Base-by-base conservation (phyloP, 441 rosid genomes). In the Adansonia rubrostipa region DNA sequence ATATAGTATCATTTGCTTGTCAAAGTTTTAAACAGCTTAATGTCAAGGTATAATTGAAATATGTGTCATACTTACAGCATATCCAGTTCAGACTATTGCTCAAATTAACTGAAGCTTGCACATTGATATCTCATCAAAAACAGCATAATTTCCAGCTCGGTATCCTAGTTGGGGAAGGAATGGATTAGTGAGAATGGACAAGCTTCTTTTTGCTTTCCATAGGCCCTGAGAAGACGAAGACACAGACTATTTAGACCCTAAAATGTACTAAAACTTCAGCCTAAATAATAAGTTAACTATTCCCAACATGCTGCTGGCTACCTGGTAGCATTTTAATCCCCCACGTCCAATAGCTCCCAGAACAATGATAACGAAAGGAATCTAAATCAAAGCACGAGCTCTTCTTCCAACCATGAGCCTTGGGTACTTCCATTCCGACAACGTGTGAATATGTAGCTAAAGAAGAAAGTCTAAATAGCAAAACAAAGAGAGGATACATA, bases 271-370 rank as follows among this genome's bases (percentile, higher is more conserved):
- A 66, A 53, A 3, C 20, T 28, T 20, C 54, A 28, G 65, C 51
- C 44, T 13, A 6, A 63, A 62, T 33, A 54, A 24, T 33, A 8
- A 61, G 53, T 1, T 9, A 17, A 71, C 5, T 19, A 17, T 19
- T 10, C 33, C 73, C 54, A 19, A 45, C 61, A 44, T 42, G 68
- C 1, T 70, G 72, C 24, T 58, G 75, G 44, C 63, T 70, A 95
- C 98, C 94, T 92, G 85, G 87, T 79, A 75, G 91, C 93, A 68
- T 33, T 84, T 88, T 47, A 89, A 78, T 62, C 92, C 91, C 56
- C 97, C 99, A 0, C 91, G 88, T 60, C 93, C 94, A 65, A 91
- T 75, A 6, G 98, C 91, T 69, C 93, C 94, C 65, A 89, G 77
- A 56, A 90, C 85, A 67, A 91, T 90, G 42, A 89, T 56, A 36